Base-by-base conservation (phyloP, 2,329 filamentous ascomycete genomes). In the Fusarium abutilonis region DNA sequence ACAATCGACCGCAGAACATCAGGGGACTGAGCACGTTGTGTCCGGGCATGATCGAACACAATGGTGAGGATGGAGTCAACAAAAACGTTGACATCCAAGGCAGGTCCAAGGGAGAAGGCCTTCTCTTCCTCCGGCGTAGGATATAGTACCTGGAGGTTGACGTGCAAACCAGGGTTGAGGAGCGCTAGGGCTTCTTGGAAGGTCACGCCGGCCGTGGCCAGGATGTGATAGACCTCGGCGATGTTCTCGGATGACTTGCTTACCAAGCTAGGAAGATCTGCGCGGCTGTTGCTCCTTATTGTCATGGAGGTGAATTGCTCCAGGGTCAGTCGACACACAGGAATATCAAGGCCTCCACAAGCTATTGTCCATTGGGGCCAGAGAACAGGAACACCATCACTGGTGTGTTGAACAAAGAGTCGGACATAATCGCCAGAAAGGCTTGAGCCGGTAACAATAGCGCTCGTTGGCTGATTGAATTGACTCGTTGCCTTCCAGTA, bases 401-500 rank as follows among this genome's bases (percentile, higher is more conserved):
- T 89, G 1, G 94, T 98, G 67, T 97, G 85, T 72, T 99, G 95
- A 21, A 98, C 91, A 72, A 93, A 96, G 8, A 99, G 79, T 52
- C 93, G 87, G 21, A 97, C 88, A 75, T 98, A 98, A 71, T 98
- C 91, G n/a, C 95, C 95, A 3, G 92, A 96, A 52, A 99, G 77
- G 77, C 94, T 98, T 9, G 94, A 98, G 1, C 94, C 95, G 0
- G 94, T 98, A 15, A 99, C 92, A 21, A 98, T 86, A 21, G 92
- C 91, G 72, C 86, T 95, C 42, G 93, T 91, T 1, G 77, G 77
- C 46, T 91, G 88, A 73, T 97, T 92, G 43, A 95, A 85, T 68
- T 97, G 93, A 71, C 93, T 97, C 1, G 95, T 99, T 0, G 94
- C 94, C 77, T 98, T 99, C 95, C 95, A 99, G 76, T 99, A 99